phyloP scores from a whole-genome alignment of 176 grass and related monocot species.

The Rhynchospora tenuis region DNA sequence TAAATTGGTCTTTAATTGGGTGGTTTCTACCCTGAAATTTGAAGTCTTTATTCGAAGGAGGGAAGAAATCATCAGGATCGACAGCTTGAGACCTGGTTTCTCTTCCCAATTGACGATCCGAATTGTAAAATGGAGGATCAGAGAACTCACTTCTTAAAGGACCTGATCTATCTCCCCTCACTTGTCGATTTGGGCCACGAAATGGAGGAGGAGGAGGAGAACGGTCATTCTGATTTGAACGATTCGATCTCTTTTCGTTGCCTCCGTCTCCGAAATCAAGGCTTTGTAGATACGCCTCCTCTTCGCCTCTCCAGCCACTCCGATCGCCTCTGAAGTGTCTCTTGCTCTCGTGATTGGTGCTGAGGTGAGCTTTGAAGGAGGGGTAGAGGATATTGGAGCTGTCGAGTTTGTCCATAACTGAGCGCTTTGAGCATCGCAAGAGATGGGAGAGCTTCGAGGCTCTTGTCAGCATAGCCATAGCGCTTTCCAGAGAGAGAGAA shows the following conservation, averaged over 20 bases:
- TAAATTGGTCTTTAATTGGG: not conserved
- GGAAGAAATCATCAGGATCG: conserved; percentile 20
- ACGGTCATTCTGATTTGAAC: not conserved
- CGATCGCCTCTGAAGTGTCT: conserved; percentile 24
- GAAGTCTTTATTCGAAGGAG: conserved; percentile 21
- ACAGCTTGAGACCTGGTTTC: not conserved
- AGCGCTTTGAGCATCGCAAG: not conserved
- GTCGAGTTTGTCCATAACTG: not conserved
- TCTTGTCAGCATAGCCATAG: not conserved
- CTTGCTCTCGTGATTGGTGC: not conserved
- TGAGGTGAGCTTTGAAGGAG: not conserved
- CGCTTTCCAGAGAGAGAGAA: not conserved
- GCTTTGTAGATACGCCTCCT: conserved; percentile 61
- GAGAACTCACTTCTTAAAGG: not conserved
- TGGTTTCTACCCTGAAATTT: not conserved
- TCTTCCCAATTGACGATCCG: not conserved
- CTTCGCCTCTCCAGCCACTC: conserved; percentile 36
- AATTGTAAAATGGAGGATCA: not conserved
- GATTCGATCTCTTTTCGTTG: conserved; percentile 27
- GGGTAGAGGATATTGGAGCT: not conserved
- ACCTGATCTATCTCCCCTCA: not conserved
- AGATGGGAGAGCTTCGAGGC: conserved; percentile 2
- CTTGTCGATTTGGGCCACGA: not conserved
- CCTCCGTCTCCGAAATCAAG: conserved; percentile 51
- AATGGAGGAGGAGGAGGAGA: not conserved